Conservation (phyloP, 192 early-diverging fungal genomes). For the Coemansia sp. region DNA sequence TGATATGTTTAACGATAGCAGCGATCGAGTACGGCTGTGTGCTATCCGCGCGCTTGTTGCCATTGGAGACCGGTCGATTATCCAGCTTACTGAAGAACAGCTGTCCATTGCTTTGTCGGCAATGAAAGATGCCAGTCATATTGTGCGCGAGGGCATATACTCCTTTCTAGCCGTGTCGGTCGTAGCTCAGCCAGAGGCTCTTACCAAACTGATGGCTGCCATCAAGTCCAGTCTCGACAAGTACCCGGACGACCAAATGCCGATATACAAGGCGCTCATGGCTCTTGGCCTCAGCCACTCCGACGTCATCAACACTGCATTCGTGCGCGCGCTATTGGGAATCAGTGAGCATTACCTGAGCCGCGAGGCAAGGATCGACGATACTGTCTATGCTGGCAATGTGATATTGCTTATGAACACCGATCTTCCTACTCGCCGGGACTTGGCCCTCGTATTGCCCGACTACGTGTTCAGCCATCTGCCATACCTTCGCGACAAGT, state of each 20-base stretch:
- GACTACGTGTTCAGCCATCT: conserved; percentile 75
- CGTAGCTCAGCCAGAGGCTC: conserved; percentile 42
- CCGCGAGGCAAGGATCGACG: conserved; percentile 71
- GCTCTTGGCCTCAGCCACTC: conserved; percentile 68
- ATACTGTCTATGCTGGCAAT: conserved; percentile 68
- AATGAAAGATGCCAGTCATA: conserved; percentile 72
- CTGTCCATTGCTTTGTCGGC: conserved; percentile 71
- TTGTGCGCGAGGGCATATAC: conserved; percentile 73
- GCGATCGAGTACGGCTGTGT: conserved; percentile 79
- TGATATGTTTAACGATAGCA: conserved; percentile 99
- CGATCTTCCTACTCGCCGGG: conserved; percentile 49
- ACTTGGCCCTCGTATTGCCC: conserved; percentile 63
- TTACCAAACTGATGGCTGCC: conserved; percentile 60
- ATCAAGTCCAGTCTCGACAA: conserved; percentile 65
- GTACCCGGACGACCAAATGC: conserved; percentile 71
- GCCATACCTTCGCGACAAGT: conserved; percentile 74
- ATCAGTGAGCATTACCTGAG: conserved; percentile 71
- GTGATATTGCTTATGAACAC: conserved; percentile 84
- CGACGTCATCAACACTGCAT: conserved; percentile 28
- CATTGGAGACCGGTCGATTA: conserved; percentile 62
- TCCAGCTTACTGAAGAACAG: conserved; percentile 73
- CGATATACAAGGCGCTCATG: conserved; percentile 68
- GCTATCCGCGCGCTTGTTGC: conserved; percentile 74
- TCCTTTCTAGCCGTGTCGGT: conserved; percentile 66
- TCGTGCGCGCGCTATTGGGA: conserved; percentile 64